Evolutionary conservation across 345 rosid species (phyloP).

Genomic region (Euphorbia tirucalli): DNA sequence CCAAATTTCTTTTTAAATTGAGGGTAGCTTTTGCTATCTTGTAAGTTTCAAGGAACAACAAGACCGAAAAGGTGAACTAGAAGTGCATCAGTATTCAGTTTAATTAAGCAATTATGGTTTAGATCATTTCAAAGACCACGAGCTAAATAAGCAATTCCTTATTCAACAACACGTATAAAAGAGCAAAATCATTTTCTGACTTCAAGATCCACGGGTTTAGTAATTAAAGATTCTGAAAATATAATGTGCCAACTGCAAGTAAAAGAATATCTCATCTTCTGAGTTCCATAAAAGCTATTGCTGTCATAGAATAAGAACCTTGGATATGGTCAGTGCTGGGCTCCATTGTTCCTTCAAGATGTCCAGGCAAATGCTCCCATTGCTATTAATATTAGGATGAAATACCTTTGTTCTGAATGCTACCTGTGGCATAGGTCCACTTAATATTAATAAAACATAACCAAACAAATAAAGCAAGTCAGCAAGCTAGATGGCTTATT

Average conservation of each 20-base stretch:
- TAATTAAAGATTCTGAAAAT: not conserved
- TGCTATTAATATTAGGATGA: conserved; percentile 93
- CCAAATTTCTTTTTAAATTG: not conserved
- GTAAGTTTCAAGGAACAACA: not conserved
- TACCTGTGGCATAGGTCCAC: conserved; percentile 42
- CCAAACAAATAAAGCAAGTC: not conserved
- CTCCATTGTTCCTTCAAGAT: conserved; percentile 99
- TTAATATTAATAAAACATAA: not conserved
- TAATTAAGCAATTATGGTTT: not conserved
- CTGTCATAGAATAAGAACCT: conserved; percentile 42
- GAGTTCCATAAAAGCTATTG: not conserved
- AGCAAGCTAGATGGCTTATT: not conserved
- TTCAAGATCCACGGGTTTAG: not conserved
- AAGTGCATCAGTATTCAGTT: not conserved
- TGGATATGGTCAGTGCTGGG: conserved; percentile 91
- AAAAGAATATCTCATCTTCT: not conserved
- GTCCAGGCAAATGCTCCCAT: conserved; percentile 94
- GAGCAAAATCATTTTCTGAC: not conserved
- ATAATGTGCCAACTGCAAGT: not conserved
- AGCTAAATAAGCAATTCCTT: too few relatives aligned
- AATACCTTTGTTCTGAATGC: conserved; percentile 95
- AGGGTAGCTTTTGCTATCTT: not conserved
- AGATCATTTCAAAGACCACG: too few relatives aligned
- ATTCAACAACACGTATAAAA: not conserved
- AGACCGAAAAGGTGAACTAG: not conserved